A percentile compares a stretch with the other conserved stretches of the same genome.
These are phyloP conservation scores for Candida pini DNA, from an alignment of 805 yeast genomes.

Conservation along the genomic window DNA sequence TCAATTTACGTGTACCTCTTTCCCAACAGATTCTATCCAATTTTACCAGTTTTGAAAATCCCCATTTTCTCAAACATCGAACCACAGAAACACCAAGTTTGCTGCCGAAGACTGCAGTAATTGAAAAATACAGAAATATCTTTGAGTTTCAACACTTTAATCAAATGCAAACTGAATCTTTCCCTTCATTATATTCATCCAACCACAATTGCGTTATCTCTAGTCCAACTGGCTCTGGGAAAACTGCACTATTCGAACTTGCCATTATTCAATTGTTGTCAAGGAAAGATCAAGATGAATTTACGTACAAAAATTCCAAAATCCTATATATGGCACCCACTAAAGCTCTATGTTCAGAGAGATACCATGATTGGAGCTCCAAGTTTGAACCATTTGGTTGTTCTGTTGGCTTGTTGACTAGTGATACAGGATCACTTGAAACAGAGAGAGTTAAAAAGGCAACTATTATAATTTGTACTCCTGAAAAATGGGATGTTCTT, in stretches of 20 bases:
- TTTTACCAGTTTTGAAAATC: too few species aligned
- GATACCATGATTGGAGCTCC: slow-evolving; percentile 39
- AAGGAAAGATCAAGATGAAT: slow-evolving; percentile 17
- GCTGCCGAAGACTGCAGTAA: slow-evolving; percentile 19
- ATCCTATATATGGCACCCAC: slow-evolving; percentile 55
- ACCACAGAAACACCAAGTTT: too few species aligned
- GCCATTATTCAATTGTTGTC: slow-evolving; percentile 37
- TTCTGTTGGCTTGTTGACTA: slow-evolving; percentile 45
- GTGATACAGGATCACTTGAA: slow-evolving; percentile 45
- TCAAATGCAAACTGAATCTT: slow-evolving; percentile 46
- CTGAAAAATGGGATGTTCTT: slow-evolving; percentile 58
- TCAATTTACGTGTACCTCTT: too few species aligned
- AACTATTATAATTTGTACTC: slow-evolving; percentile 51
- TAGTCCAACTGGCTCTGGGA: slow-evolving; percentile 59
- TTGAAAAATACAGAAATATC: slow-evolving; percentile 31
- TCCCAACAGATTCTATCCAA: too few species aligned
- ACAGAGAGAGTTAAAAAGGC: slow-evolving; percentile 42
- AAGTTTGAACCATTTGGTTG: slow-evolving; percentile 34
- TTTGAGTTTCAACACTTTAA: slow-evolving; percentile 37
- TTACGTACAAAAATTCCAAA: slow-evolving; percentile 21
- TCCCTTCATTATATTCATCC: slow-evolving; percentile 29
- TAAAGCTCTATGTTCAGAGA: slow-evolving; percentile 50
- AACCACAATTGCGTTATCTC: slow-evolving; percentile 41
- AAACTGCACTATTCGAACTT: slow-evolving; percentile 49
- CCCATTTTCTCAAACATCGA: too few species aligned